Evolutionary conservation across 2,329 filamentous ascomycete species (phyloP), one percentile per base, ranked within the genome.

Genomic region (Clonostachys rosea): DNA sequence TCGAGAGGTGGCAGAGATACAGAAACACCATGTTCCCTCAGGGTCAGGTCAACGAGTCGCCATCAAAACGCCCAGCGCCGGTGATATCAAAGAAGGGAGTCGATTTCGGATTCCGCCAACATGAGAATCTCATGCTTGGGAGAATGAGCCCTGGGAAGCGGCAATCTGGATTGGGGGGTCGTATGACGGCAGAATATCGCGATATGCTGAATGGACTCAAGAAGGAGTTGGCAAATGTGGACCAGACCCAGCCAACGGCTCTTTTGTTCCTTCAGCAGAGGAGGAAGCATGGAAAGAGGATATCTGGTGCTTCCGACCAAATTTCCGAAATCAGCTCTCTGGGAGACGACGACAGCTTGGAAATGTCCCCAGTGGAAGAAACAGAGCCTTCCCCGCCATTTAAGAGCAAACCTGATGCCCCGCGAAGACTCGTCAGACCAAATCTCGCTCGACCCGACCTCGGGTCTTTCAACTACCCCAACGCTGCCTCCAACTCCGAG

Each of bases 1-100:
- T 96, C 30, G 74, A 80, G 45, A 83, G 78, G 61, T 95, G 90
- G 91, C 78, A 86, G 55, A 73, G 72, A n/a, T 89, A 90, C 51
- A 73, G 79, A 51, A 66, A 71, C 53, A 67, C 65, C 16, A 64
- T 76, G 50, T 74, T 76, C 18, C 24, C 24, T 10, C 24, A 30
- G 24, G 24, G 24, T 30, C 24, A 30, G 24, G 24, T 10, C 24
- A 10, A 30, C 24, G 66, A 69, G 2, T 59, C 66, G 51, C 11
- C 36, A 48, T 8, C 54, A 24, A 35, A 49, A 45, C 24, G 24
- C 24, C 37, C 36, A 11, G 50, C 48, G 52, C 52, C 50, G n/a
- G 58, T 56, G 3, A 54, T 53, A 1, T 52, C 56, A 46, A 57
- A 59, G 45, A 71, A 61, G 18, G 73, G 74, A 6, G 71, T 79